Percentiles rank a stretch among this genome's conserved stretches.
phyloP scores from a whole-genome alignment of 2,329 filamentous ascomycete species.

The Colletotrichum gloeosporioides region DNA sequence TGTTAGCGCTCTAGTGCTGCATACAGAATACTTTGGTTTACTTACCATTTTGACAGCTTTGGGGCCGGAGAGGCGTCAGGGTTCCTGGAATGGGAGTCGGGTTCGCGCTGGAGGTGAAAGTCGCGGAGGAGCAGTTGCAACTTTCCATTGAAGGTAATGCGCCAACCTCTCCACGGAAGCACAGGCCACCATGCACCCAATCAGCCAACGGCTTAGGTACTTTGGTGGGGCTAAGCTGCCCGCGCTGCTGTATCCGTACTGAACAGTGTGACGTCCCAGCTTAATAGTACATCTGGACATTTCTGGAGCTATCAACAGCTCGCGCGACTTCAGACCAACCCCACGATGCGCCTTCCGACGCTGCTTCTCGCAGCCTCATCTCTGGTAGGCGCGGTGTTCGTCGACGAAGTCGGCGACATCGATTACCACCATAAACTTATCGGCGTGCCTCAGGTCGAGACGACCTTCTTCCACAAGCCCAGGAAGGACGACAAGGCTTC shows the following conservation, averaged over 20 bases:
- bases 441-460: conserved; percentile 79
- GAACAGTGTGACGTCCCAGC: not conserved
- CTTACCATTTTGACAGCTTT: conserved; percentile 8
- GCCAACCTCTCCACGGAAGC: not conserved
- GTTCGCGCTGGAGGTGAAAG: not conserved
- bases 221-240: not conserved
- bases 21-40: accelerated
- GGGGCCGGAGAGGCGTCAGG: not conserved
- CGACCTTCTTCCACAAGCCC: conserved; percentile 95
- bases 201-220: not conserved
- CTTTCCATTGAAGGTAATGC: not conserved
- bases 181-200: conserved; percentile 7
- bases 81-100: not conserved
- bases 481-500: conserved; percentile 82
- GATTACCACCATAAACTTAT: conserved; percentile 94
- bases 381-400: conserved; percentile 72
- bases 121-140: not conserved
- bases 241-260: not conserved
- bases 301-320: conserved; percentile 2
- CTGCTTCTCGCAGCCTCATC: conserved; percentile 43
- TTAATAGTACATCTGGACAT: not conserved
- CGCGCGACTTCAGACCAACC: conserved; percentile 10
- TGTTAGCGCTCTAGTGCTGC: not conserved
- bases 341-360: conserved; percentile 25
- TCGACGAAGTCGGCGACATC: conserved; percentile 88